Conservation (phyloP, 2,329 filamentous ascomycete species). For the Claviceps cyperi region DNA sequence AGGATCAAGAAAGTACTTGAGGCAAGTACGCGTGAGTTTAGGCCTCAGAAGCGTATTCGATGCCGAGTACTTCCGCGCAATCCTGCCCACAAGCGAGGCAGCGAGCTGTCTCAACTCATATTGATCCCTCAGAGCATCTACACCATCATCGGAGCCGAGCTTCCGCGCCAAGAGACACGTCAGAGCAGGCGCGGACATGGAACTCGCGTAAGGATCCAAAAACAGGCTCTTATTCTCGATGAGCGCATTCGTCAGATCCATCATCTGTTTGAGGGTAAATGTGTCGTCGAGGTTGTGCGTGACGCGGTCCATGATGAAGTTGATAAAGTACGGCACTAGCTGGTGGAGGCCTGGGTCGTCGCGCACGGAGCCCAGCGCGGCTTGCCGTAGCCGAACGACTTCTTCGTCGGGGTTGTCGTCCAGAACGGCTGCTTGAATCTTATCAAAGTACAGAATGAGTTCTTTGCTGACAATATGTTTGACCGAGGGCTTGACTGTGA, state of each 20-base stretch:
- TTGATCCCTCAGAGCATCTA: conserved; percentile 43
- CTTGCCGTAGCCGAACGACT: conserved; percentile 56
- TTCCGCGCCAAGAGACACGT: conserved; percentile 76
- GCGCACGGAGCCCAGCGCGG: conserved; percentile 70
- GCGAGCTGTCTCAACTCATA: conserved; percentile 76
- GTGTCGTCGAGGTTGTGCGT: conserved; percentile 85
- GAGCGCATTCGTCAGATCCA: conserved; percentile 75
- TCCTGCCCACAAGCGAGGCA: conserved; percentile 63
- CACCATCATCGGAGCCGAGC: conserved; percentile 45
- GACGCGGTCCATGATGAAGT: conserved; percentile 90
- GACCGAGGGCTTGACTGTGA: conserved; percentile 75
- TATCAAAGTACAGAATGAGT: conserved; percentile 91
- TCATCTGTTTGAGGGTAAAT: conserved; percentile 80
- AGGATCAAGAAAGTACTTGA: conserved; percentile 84
- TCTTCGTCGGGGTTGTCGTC: conserved; percentile 78
- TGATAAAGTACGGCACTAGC: conserved; percentile 88
- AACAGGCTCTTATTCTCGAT: conserved; percentile 74
- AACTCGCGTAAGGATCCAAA: conserved; percentile 43
- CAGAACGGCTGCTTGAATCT: conserved; percentile 76
- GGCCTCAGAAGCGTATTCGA: conserved; percentile 73
- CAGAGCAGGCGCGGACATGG: conserved; percentile 71
- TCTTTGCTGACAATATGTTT: conserved; percentile 96
- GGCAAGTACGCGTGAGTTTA: conserved; percentile 79
- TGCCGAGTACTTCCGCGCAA: conserved; percentile 67
- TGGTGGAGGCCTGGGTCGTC: conserved; percentile 91